Evolutionary conservation across 2,329 filamentous ascomycete genomes (phyloP), one percentile per base, ranked within the genome.

Genomic region (Aspergillus vadensis): DNA sequence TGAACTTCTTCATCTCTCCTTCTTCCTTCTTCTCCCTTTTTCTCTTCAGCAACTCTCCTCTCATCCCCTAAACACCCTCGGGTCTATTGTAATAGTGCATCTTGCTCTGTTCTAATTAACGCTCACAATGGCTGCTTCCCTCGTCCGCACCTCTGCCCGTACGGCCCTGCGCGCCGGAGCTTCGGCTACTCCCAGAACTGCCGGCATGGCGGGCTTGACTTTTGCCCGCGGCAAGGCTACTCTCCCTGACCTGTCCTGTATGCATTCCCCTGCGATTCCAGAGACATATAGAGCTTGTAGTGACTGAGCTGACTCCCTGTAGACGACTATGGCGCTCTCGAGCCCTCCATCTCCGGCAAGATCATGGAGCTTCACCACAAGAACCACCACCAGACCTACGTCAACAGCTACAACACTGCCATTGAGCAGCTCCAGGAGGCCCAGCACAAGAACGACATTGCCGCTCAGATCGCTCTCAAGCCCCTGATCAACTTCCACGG

Each of bases 261-360:
- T 65, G 85, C 75, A 36, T n/a, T 47, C 32, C 25, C 19, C 12
- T 51, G 15, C 23, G 39, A 36, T 17, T 36, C 38, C 6, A 39
- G n/a, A 25, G 44, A 23, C 25, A 25, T 8, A 47, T 39, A 36
- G 12, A 36, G 10, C 6, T 41, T n/a, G 32, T 27, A 54, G 47
- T 43, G 21, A 51, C 36, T 10, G 32, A 48, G 55, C 39, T 52
- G 38, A 43, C 41, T 17, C n/a, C 50, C 21, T 17, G 27, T 44
- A 97, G 94, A 98, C 77, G 95, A 97, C 84, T 99, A 97, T 79
- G 91, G 90, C 75, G 95, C 93, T 55, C 92, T 99, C 71, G 95
- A 99, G 82, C 86, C 86, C 68, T 78, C 84, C 74, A 85, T 97
- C 81, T 93, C 90, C 52, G 90, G 90, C 77, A 87, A 95, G 81